Percentiles rank a stretch among this genome's conserved stretches.
phyloP scores from a whole-genome alignment of 179 eudicot genomes.

The Silene coronaria region DNA sequence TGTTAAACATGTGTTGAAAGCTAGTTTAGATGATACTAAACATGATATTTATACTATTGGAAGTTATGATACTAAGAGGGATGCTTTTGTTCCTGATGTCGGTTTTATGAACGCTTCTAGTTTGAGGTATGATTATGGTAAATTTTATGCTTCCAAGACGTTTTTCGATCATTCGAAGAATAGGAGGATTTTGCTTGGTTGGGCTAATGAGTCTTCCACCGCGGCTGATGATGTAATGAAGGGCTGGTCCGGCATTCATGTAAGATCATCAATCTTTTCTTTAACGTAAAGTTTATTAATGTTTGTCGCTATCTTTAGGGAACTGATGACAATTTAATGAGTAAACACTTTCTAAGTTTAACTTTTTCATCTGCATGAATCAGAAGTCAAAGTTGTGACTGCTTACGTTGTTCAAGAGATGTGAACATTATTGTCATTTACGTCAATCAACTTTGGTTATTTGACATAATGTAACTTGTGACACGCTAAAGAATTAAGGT shows the following conservation, averaged over 20 bases:
- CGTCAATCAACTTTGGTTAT: too few relatives aligned
- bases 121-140: slow-evolving; percentile 45
- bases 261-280: slow-evolving; percentile 21
- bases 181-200: slow-evolving; percentile 53
- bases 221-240: slow-evolving; percentile 24
- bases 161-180: slow-evolving; percentile 38
- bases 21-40: slow-evolving; percentile 40
- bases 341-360: too few relatives aligned
- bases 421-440: too few relatives aligned
- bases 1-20: slow-evolving; percentile 42
- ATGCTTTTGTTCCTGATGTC: slow-evolving; percentile 32
- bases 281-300: too few relatives aligned
- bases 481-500: not conserved
- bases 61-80: slow-evolving; percentile 27
- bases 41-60: slow-evolving; percentile 51
- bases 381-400: too few relatives aligned
- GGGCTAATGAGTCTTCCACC: slow-evolving; percentile 39
- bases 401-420: too few relatives aligned
- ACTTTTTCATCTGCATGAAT: too few relatives aligned
- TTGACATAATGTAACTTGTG: not conserved
- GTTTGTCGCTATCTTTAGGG: too few relatives aligned
- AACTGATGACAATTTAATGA: too few relatives aligned
- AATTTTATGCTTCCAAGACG: slow-evolving; percentile 54
- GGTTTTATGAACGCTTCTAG: slow-evolving; percentile 21
- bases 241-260: slow-evolving; percentile 55